These are phyloP conservation scores for Hirschfeldia incana DNA, from an alignment of 345 rosid genomes.

Conservation along the genomic window DNA sequence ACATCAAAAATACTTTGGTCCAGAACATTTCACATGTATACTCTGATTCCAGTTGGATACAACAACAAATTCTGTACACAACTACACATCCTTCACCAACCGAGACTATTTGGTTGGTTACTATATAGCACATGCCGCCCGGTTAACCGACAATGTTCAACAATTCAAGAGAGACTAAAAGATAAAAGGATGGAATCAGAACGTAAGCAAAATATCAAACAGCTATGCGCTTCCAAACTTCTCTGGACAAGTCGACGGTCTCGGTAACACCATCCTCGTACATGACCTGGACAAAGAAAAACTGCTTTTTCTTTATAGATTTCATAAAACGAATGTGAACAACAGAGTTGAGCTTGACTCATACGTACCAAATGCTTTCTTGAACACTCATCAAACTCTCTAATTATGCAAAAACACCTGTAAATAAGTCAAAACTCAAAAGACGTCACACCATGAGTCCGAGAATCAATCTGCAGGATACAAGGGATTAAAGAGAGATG, in stretches of 20 bases:
- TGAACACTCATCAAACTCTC: slow-evolving; percentile 57
- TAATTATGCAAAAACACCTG: slow-evolving; percentile 73
- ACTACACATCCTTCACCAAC: neutral
- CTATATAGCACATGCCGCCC: neutral
- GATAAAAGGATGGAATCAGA: neutral
- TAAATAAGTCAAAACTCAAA: neutral
- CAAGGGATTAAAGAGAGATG: neutral
- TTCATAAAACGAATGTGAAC: neutral
- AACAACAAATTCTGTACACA: slow-evolving; percentile 10
- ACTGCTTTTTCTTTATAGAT: neutral
- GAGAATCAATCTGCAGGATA: neutral
- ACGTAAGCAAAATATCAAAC: slow-evolving; percentile 29
- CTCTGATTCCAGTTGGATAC: slow-evolving; percentile 8
- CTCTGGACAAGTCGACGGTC: slow-evolving; percentile 65
- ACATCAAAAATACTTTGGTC: neutral
- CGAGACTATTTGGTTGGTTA: neutral
- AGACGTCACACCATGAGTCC: neutral
- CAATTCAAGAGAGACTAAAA: slow-evolving; percentile 3
- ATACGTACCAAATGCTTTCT: slow-evolving; percentile 67
- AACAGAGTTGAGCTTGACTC: neutral
- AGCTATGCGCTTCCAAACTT: slow-evolving; percentile 61
- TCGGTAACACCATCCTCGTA: slow-evolving; percentile 71
- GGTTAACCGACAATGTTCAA: slow-evolving; percentile 4
- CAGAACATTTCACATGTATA: neutral
- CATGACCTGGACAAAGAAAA: slow-evolving; percentile 49